Evolutionary conservation across 495 filamentous ascomycete species (phyloP), one percentile per base, ranked within the genome.

Genomic region (Hypoxylon cercidicola): DNA sequence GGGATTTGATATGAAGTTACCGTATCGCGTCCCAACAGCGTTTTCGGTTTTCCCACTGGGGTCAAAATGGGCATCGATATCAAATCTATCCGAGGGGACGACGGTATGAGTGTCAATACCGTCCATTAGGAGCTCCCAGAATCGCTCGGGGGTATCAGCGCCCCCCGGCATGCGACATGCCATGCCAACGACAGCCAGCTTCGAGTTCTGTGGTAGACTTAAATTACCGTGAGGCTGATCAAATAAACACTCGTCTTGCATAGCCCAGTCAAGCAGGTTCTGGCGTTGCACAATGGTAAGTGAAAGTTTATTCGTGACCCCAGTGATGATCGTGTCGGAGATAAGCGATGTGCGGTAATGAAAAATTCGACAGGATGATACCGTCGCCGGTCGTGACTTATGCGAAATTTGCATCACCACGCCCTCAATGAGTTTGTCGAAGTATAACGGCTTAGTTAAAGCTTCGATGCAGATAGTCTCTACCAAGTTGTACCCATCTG

Each of bases 1-100:
- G 0, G 91, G 89, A 52, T 91, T 81, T 21, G 92, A 83, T 50
- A 94, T 88, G 75, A 89, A 96, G 72, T 88, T 90, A 12, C 92
- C 91, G 57, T 88, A 93, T n/a, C 84, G 85, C 1, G 88, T 89
- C 62, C 87, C 81, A 35, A 77, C 86, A 41, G 89, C 89, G 68
- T 93, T 94, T 53, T 83, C 84, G 4, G 70, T 79, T 52, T 88
- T 87, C 23, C 88, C 89, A 10, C 87, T 85, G 11, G 87, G 81
- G 64, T 93, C 89, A 56, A 84, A 85, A 61, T 93, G 90, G 7
- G 83, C 83, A 21, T 90, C 81, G 10, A 88, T 81, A 71, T 92
- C 84, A 74, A 89, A 95, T 15, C 90, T 84, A 57, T 91, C 87
- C 4, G 79, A 62, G 0, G 90, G 90, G 19, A 90, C 75, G 67